Percentiles rank a stretch among this genome's conserved stretches.
These are phyloP conservation scores for Gossypium schwendimanii DNA, from an alignment of 441 rosid genomes.

Conservation along the genomic window DNA sequence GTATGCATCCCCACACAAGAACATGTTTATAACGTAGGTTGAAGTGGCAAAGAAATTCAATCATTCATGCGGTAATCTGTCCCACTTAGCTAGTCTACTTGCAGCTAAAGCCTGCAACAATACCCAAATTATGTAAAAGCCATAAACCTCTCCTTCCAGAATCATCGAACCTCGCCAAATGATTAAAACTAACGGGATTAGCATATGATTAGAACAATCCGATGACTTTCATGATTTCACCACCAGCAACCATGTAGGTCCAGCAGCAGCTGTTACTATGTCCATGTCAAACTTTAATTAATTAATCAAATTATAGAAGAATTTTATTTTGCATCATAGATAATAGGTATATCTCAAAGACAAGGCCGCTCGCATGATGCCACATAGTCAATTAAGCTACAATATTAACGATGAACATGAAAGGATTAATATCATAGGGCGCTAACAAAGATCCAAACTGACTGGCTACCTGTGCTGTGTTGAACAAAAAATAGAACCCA, in stretches of 20 bases:
- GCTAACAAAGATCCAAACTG: neutral
- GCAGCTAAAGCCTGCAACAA: neutral
- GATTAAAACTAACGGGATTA: conserved; percentile 16
- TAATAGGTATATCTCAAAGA: no score
- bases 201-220: conserved; percentile 21
- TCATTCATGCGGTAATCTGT: neutral
- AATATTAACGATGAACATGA: neutral
- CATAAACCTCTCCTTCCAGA: conserved; percentile 13
- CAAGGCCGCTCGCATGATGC: neutral
- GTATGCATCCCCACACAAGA: neutral
- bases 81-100: neutral
- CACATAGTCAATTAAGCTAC: neutral
- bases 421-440: neutral
- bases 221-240: conserved; percentile 10
- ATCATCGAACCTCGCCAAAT: conserved; percentile 23
- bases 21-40: neutral
- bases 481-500: neutral
- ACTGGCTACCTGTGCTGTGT: no score
- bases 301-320: neutral
- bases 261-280: conserved; percentile 19
- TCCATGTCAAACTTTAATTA: conserved; percentile 21
- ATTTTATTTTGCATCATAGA: no score
- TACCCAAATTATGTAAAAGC: no score
- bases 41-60: neutral
- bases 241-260: conserved; percentile 5